Evolutionary conservation across 148 eudicot genomes (phyloP).

Genomic region (Vaccinium macrocarpon): DNA sequence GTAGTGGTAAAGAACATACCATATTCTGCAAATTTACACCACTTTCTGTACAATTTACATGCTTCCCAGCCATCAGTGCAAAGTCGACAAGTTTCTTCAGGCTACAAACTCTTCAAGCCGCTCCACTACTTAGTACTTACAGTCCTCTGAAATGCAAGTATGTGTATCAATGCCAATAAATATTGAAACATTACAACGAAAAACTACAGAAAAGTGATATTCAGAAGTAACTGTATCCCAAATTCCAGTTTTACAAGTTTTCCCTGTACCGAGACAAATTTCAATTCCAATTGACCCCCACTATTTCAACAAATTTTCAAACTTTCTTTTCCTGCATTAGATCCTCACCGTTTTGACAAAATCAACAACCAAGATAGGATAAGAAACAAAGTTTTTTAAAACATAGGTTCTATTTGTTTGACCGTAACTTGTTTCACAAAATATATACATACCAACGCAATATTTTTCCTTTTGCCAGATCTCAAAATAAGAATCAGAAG

Average conservation of each 20-base stretch:
- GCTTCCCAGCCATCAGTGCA: conserved; percentile 9
- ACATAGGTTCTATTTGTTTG: background rate
- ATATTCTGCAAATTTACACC: conserved; percentile 14
- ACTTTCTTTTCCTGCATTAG: background rate
- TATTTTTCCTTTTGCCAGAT: background rate
- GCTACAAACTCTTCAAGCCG: background rate
- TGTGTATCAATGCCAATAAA: background rate
- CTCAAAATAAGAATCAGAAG: background rate
- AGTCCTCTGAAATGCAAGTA: background rate
- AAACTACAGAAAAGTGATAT: background rate
- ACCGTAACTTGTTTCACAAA: background rate
- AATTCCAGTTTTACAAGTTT: background rate
- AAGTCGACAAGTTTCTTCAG: conserved; percentile 23
- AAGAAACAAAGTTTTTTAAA: background rate
- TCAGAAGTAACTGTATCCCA: background rate
- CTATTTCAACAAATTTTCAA: background rate
- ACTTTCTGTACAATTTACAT: conserved; percentile 13
- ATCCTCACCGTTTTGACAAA: background rate
- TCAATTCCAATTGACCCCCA: background rate
- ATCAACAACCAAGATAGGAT: background rate
- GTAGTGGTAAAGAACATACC: too few relatives aligned
- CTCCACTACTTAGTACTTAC: background rate
- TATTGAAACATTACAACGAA: background rate
- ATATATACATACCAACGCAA: background rate
- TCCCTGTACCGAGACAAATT: background rate